These are phyloP conservation scores for Curvularia hawaiiensis DNA, from an alignment of 2,329 filamentous ascomycete species.

Conservation along the genomic window DNA sequence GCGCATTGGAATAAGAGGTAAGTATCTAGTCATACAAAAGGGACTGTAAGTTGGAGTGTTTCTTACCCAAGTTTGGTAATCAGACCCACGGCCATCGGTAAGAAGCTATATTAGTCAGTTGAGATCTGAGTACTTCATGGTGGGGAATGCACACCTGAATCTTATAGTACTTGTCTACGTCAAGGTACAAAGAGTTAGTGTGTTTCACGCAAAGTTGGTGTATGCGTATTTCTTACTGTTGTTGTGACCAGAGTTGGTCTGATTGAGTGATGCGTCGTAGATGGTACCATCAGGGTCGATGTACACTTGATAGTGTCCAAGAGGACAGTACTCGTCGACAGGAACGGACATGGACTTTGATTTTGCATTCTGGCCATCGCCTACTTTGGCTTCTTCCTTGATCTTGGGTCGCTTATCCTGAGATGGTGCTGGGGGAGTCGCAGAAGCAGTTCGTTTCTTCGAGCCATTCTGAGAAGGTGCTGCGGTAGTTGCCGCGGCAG, in stretches of 20 bases:
- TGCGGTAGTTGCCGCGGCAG: constrained; percentile 2
- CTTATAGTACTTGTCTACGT: constrained; percentile 73
- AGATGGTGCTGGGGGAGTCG: constrained; percentile 18
- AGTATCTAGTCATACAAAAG: not conserved
- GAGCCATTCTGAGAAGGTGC: constrained; percentile 25
- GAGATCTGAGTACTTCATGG: not conserved
- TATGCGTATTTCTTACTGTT: constrained; percentile 55
- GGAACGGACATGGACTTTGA: constrained; percentile 51
- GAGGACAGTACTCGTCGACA: constrained; percentile 53
- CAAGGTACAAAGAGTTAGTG: not conserved
- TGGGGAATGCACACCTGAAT: constrained; percentile 60
- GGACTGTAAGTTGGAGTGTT: not conserved
- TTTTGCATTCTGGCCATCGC: constrained; percentile 53
- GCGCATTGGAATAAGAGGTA: constrained; percentile 40
- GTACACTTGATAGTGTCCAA: constrained; percentile 59
- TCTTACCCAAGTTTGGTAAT: constrained; percentile 54
- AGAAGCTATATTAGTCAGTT: constrained; percentile 8
- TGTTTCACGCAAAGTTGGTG: not conserved
- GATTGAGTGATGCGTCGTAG: constrained; percentile 80
- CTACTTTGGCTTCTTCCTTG: constrained; percentile 43
- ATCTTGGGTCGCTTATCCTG: constrained; percentile 35
- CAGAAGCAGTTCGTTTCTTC: constrained; percentile 42
- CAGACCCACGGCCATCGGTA: constrained; percentile 16
- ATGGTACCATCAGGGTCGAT: constrained; percentile 70
- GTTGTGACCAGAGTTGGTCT: constrained; percentile 73